phyloP scores from a whole-genome alignment of 768 basidiomycete species.

The Suillus americanus region DNA sequence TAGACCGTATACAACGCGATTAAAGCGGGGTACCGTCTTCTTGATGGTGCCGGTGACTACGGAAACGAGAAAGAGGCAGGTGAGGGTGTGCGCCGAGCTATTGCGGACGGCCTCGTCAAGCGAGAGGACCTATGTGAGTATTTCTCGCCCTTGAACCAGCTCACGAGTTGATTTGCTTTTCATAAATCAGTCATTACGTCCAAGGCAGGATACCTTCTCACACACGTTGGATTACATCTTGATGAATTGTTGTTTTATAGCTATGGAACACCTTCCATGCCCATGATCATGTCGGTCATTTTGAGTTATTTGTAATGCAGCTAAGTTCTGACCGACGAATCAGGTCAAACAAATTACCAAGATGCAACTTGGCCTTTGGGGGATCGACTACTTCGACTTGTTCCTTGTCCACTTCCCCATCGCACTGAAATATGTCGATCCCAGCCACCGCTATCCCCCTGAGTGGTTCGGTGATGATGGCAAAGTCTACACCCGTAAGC shows the following conservation, averaged over 20 bases:
- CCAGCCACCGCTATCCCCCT: constrained; percentile 72
- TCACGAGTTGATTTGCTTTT: background rate
- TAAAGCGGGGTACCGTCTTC: constrained; percentile 82
- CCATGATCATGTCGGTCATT: constrained; percentile 59
- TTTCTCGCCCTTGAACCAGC: background rate
- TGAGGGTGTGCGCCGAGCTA: constrained; percentile 73
- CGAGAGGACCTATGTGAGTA: constrained; percentile 82
- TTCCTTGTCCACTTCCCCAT: constrained; percentile 88
- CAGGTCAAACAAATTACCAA: constrained; percentile 56
- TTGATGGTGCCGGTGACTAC: constrained; percentile 86
- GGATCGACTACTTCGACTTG: constrained; percentile 80
- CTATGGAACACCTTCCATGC: constrained; percentile 92
- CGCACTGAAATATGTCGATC: constrained; percentile 78
- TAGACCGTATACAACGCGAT: constrained; percentile 84
- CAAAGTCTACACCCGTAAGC: constrained; percentile 62
- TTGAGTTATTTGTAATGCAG: background rate
- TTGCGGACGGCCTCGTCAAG: constrained; percentile 79
- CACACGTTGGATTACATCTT: background rate
- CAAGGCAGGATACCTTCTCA: constrained; percentile 46
- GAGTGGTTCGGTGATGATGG: constrained; percentile 80
- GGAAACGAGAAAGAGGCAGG: constrained; percentile 89
- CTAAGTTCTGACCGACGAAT: constrained; percentile 1
- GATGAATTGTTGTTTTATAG: constrained; percentile 31
- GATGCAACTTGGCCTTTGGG: constrained; percentile 78
- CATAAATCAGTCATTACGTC: constrained; percentile 68